phyloP scores from a whole-genome alignment of 352 stramenopile species.

The Phytophthora brassicae region DNA sequence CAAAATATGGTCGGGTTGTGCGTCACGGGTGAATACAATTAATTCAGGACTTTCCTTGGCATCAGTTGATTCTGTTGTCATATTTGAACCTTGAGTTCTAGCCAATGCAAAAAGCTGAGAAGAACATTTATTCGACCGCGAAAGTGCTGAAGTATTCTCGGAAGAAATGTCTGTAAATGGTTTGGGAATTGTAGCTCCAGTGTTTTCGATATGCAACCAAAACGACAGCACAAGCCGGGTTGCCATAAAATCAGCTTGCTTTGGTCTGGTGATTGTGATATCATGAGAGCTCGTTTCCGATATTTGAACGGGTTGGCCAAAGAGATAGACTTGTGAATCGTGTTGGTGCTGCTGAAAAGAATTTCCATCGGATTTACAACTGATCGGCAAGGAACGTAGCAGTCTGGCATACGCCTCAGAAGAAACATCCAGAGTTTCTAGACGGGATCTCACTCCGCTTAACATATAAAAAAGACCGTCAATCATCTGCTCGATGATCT shows the following conservation, averaged over 20 bases:
- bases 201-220: slow-evolving; percentile 27
- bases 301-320: slow-evolving; percentile 24
- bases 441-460: slow-evolving; percentile 14
- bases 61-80: slow-evolving; percentile 1
- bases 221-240: slow-evolving; percentile 17
- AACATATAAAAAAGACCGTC: slow-evolving; percentile 42
- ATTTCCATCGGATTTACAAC: neutral
- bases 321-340: slow-evolving; percentile 14
- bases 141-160: neutral
- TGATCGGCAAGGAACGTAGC: neutral
- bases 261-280: slow-evolving; percentile 1
- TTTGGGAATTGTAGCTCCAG: neutral
- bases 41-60: slow-evolving; percentile 1
- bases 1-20: slow-evolving; percentile 10
- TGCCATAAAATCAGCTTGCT: neutral
- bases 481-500: slow-evolving; percentile 46
- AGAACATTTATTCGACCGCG: neutral
- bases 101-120: slow-evolving; percentile 14
- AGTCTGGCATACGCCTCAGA: slow-evolving; percentile 9
- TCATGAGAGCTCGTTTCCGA: slow-evolving; percentile 15
- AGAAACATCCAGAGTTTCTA: slow-evolving; percentile 11
- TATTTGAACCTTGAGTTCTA: neutral
- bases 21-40: slow-evolving; percentile 19
- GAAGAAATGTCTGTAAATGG: neutral
- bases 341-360: neutral